Base-by-base conservation (phyloP, 352 stramenopile species). In the Phytophthora multivora region DNA sequence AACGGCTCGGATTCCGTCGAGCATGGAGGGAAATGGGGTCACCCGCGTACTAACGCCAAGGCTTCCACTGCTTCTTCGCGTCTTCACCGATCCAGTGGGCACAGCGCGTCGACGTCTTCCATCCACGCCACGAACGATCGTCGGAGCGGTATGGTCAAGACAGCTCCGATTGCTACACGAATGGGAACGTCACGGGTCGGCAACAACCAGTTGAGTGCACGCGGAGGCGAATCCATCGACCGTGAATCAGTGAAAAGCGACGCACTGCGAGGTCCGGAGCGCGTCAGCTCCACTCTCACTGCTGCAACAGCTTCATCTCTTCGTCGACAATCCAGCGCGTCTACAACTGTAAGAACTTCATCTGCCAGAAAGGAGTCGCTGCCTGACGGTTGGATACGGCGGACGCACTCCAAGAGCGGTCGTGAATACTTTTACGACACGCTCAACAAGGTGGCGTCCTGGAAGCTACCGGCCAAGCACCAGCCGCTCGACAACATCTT, bases 371-470 rank as follows among this genome's bases (percentile, higher is more conserved):
- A 88, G 25, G 77, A 90, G 13, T 59, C 75, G 7, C 64, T 91
- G 3, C 83, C 81, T 0, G 78, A 89, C 0, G 83, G 81, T 10
- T 90, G 83, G 81, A 77, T 90, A 75, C 77, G 81, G 40, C 77
- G 77, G 26, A 90, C 78, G 9, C 83, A 92, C 66, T 88, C 75
- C 15, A 90, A 90, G 60, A 90, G 72, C 26, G 79, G 83, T 2
- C 70, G 78, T 9, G 78, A 84, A 63, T 91, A 92, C 52, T 92
- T 87, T 61, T 90, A 91, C 62, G 79, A 92, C 50, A 89, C 77
- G 0, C 55, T 76, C 35, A 80, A 85, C 61, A 89, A 90, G 48
- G 78, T 89, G 4, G 83, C 79, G 40, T 89, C 80, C 5, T 92
- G 77, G 83, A 92, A 89, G 31, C 75, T 86, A 15, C 83, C 83